Evolutionary conservation across 2,329 filamentous ascomycete species (phyloP), one percentile per base, ranked within the genome.

Genomic region (Fusarium austroafricanum): DNA sequence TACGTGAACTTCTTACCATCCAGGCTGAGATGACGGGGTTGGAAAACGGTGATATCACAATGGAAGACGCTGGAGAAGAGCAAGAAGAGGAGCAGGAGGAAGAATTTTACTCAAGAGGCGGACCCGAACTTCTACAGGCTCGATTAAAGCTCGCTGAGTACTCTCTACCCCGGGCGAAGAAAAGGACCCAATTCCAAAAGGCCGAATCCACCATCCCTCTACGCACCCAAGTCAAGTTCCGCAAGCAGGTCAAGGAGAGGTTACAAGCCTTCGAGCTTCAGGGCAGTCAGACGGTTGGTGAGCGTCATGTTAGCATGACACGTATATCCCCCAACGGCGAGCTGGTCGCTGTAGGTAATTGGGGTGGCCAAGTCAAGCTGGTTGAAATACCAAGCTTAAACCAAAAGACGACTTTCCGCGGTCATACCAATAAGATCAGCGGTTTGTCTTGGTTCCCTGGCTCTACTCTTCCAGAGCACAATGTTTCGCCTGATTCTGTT

Each of bases 101-200:
- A 75, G 96, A 99, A 73, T 99, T 97, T 79, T 99, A 97, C 78
- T 97, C 95, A 0, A 87, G 92, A 72, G 96, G 96, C 5, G 88
- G 89, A 2, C 84, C 87, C 6, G 89, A 90, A 39, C 83, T 99
- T 23, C 81, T 97, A 6, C 84, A 91, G 50, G 92, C 93, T 3
- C 87, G 96, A 62, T 88, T 89, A 73, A 86, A 90, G 26, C 94
- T 99, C 64, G 93, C 94, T 9, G 84, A 86, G 44, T 98, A 90
- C 78, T 97, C 94, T 8, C 81, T 99, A 47, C 93, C 94, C 3
- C 86, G 93, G 56, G 92, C 96, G 50, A 93, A 92, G 76, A 87
- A 87, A 70, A 87, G 95, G 68, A 83, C 96, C 6, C 89, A 87
- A 20, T 91, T 90, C 71, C 93, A 97, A 76, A 92, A 90, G 74